A percentile compares a stretch with the other conserved stretches of the same genome.
These are phyloP conservation scores for Phaffomyces thermotolerans DNA, from an alignment of 805 yeast species.

Conservation along the genomic window DNA sequence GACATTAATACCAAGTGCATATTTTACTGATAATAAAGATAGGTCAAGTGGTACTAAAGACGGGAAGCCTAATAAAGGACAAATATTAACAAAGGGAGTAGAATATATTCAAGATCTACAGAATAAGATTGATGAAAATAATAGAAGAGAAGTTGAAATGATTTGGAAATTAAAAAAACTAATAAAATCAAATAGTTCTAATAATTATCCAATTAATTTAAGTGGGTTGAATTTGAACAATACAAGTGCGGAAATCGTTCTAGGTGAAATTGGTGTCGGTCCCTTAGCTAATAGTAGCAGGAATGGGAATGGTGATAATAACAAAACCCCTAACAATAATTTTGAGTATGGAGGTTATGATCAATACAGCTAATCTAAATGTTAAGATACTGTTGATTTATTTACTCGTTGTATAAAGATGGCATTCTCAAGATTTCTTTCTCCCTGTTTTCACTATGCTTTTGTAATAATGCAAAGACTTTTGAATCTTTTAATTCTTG, in stretches of 20 bases:
- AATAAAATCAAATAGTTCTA: constrained; percentile 28
- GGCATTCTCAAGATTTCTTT: constrained; percentile 86
- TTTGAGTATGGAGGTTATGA: constrained; percentile 35
- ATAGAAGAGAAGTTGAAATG: constrained; percentile 71
- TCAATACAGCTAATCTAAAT: constrained; percentile 28
- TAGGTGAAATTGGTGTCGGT: constrained; percentile 78
- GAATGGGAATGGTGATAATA: constrained; percentile 22
- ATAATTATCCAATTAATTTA: constrained; percentile 29
- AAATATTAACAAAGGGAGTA: constrained; percentile 66
- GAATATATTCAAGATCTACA: constrained; percentile 65
- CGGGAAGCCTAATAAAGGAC: constrained; percentile 83
- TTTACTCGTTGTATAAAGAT: constrained; percentile 28
- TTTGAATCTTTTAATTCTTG: constrained; percentile 71
- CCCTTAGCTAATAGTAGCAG: constrained; percentile 47
- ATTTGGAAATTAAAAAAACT: constrained; percentile 51
- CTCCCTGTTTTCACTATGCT: constrained; percentile 64
- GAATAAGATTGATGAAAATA: constrained; percentile 67
- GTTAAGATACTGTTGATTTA: no score
- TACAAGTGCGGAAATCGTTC: constrained; percentile 74
- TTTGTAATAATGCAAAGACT: constrained; percentile 59
- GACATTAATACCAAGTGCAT: constrained; percentile 35
- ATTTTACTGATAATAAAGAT: constrained; percentile 34
- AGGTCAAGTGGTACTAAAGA: constrained; percentile 66
- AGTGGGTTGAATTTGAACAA: constrained; percentile 36
- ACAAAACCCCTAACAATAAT: constrained; percentile 23